These are phyloP conservation scores for Podospora comata DNA, from an alignment of 495 filamentous ascomycete genomes.

Conservation along the genomic window DNA sequence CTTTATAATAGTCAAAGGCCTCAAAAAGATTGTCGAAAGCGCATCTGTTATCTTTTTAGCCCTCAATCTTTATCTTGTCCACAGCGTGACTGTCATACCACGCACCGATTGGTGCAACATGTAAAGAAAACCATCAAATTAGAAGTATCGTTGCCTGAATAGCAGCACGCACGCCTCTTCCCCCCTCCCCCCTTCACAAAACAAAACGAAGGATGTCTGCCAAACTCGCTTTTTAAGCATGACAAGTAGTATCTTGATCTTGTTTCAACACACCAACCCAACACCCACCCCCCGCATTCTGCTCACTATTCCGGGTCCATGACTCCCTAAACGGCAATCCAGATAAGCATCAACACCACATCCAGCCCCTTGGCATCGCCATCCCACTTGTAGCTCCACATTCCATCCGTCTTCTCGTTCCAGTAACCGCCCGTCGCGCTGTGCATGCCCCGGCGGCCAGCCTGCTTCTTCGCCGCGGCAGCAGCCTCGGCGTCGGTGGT, in stretches of 20 bases:
- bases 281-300: neutral
- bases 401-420: constrained; percentile 95
- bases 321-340: constrained; percentile 60
- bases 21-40: too few species aligned
- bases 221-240: neutral
- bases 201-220: neutral
- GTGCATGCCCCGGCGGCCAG: constrained; percentile 91
- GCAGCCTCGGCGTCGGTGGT: constrained; percentile 19
- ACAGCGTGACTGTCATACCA: too few species aligned
- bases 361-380: constrained; percentile 83
- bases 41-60: too few species aligned
- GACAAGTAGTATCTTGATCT: neutral
- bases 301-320: neutral
- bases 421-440: constrained; percentile 91
- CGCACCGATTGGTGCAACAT: neutral
- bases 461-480: constrained; percentile 56
- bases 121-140: neutral
- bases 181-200: too few species aligned
- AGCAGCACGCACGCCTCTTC: neutral
- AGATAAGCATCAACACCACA: constrained; percentile 86
- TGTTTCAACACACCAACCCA: neutral
- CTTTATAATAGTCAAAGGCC: too few species aligned
- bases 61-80: too few species aligned
- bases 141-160: neutral
- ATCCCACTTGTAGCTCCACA: constrained; percentile 97